phyloP scores from a whole-genome alignment of 2,329 filamentous ascomycete species.

The Alternaria gaisen region DNA sequence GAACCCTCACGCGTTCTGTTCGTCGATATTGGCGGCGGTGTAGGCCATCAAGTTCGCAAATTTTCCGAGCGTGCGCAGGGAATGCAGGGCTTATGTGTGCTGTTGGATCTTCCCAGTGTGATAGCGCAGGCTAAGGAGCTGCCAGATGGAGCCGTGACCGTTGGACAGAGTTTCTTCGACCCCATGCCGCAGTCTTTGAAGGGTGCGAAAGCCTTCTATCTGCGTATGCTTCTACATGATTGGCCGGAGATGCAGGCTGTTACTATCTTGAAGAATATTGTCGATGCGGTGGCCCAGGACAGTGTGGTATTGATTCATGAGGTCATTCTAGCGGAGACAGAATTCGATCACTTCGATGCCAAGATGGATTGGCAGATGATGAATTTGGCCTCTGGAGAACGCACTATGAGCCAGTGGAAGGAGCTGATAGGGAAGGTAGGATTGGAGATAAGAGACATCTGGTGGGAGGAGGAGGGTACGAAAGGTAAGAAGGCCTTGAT shows the following conservation, averaged over 20 bases:
- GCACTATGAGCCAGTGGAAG: slow-evolving; percentile 53
- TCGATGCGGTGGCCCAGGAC: slow-evolving; percentile 30
- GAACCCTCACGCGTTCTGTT: slow-evolving; percentile 19
- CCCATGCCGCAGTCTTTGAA: slow-evolving; percentile 21
- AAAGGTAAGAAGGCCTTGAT: slow-evolving; percentile 1
- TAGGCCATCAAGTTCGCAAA: not conserved
- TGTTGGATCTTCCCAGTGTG: slow-evolving; percentile 29
- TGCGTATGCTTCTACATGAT: slow-evolving; percentile 52
- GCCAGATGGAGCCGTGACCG: slow-evolving; percentile 8
- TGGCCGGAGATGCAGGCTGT: slow-evolving; percentile 49
- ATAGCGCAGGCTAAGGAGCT: slow-evolving; percentile 11
- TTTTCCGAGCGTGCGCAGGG: not conserved
- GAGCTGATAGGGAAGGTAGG: slow-evolving; percentile 45
- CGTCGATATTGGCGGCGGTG: slow-evolving; percentile 28
- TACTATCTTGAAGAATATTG: slow-evolving; percentile 43
- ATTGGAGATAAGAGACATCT: slow-evolving; percentile 49
- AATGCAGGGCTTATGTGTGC: not conserved
- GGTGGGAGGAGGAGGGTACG: slow-evolving; percentile 27
- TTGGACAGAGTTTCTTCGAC: slow-evolving; percentile 29
- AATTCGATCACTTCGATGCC: slow-evolving; percentile 42
- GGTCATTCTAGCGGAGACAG: slow-evolving; percentile 49
- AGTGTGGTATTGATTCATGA: slow-evolving; percentile 58
- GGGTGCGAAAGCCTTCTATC: slow-evolving; percentile 40
- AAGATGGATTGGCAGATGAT: slow-evolving; percentile 56
- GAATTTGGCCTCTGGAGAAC: slow-evolving; percentile 49